Conservation (phyloP, 2,329 filamentous ascomycete genomes). For the Ophiocordyceps sinensis region DNA sequence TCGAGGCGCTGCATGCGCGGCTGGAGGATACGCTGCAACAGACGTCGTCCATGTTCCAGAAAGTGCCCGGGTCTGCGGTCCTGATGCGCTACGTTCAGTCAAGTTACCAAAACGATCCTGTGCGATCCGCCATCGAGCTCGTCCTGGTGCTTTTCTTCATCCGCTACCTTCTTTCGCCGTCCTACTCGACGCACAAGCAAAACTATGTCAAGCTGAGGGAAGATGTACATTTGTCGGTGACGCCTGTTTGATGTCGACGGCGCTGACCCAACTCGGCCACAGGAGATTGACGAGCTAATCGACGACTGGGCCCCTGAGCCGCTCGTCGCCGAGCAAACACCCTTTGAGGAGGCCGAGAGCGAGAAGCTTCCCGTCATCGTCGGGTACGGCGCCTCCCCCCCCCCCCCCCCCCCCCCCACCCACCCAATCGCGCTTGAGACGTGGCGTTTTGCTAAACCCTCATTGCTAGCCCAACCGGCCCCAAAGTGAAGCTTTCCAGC, state of each 20-base stretch:
- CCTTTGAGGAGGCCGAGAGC: conserved; percentile 65
- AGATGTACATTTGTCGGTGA: conserved; percentile 31
- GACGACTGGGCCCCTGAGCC: conserved; percentile 96
- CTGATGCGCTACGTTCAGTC: conserved; percentile 90
- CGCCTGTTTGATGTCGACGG: neutral
- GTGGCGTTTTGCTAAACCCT: neutral
- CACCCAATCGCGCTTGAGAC: neutral
- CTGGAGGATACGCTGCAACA: conserved; percentile 37
- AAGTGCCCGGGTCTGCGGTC: conserved; percentile 85
- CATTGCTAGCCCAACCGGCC: conserved; percentile 58
- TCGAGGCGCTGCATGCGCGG: conserved; percentile 41
- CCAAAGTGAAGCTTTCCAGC: conserved; percentile 76
- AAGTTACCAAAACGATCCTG: conserved; percentile 93
- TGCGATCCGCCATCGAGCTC: conserved; percentile 84
- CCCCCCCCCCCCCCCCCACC: neutral
- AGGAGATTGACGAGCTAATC: conserved; percentile 91
- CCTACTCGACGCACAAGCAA: conserved; percentile 81
- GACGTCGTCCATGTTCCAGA: conserved; percentile 59
- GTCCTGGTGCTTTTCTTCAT: conserved; percentile 92
- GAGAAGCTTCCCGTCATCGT: conserved; percentile 80
- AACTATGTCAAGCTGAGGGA: conserved; percentile 82
- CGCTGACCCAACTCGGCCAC: neutral
- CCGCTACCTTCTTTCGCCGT: conserved; percentile 78
- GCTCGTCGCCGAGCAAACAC: conserved; percentile 58
- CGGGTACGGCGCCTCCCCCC: conserved; percentile 40